These are phyloP conservation scores for Xylariomycetidae sp. DNA, from an alignment of 2,329 filamentous ascomycete species.

Conservation along the genomic window DNA sequence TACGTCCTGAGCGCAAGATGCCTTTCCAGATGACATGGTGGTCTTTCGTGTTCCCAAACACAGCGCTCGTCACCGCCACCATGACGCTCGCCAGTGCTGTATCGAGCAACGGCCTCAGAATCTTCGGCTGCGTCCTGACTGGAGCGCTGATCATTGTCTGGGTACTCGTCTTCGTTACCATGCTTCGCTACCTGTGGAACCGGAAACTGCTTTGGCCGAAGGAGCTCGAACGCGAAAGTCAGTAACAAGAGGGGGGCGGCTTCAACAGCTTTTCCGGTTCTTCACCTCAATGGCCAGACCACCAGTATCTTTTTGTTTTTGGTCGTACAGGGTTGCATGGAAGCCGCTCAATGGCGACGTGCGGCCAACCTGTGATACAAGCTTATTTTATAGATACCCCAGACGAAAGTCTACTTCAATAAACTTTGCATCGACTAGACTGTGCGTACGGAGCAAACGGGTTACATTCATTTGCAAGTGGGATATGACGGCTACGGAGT, in stretches of 20 bases:
- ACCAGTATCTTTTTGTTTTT: no score
- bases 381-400: no score
- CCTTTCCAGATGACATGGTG: conserved; percentile 83
- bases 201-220: conserved; percentile 74
- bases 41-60: conserved; percentile 77
- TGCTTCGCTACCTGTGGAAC: conserved; percentile 61
- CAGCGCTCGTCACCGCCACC: conserved; percentile 67
- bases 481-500: no score
- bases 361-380: no score
- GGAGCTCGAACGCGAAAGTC: conserved; percentile 37
- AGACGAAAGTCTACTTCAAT: no score
- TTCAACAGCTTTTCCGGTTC: no score
- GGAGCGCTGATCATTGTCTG: conserved; percentile 61
- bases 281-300: no score
- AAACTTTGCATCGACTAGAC: no score
- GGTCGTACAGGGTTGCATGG: no score
- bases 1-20: conserved; percentile 51
- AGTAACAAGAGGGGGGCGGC: neutral
- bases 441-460: no score
- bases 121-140: conserved; percentile 64
- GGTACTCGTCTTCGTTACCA: conserved; percentile 61
- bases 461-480: no score
- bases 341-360: no score
- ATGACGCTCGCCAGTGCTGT: conserved; percentile 63
- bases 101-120: conserved; percentile 50